Conservation (phyloP, 1,284 basidiomycete species). For the Fomitiporia mediterranea region DNA sequence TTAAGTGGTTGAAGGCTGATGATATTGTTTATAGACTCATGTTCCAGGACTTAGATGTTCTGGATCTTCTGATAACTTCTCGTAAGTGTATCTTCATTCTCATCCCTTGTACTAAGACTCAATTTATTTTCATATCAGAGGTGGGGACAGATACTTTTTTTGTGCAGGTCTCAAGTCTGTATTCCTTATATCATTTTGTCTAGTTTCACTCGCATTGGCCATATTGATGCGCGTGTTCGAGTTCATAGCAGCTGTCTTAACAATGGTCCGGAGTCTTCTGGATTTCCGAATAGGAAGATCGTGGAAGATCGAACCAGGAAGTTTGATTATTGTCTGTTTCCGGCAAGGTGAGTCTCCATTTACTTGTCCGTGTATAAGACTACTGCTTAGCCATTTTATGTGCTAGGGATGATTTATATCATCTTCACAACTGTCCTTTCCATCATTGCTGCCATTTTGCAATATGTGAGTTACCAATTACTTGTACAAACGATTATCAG, state of each 20-base stretch:
- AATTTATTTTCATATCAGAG: too few species aligned
- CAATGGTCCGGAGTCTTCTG: slow-evolving; percentile 29
- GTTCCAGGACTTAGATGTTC: slow-evolving; percentile 23
- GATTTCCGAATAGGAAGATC: slow-evolving; percentile 24
- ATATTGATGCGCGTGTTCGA: slow-evolving; percentile 31
- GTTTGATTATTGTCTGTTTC: slow-evolving; percentile 28
- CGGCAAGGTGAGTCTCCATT: slow-evolving; percentile 28
- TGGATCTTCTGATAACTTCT: too few species aligned
- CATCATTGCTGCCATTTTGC: not conserved
- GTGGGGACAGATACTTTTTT: too few species aligned
- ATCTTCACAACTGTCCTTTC: not conserved
- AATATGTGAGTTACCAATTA: not conserved
- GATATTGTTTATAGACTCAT: slow-evolving; percentile 22
- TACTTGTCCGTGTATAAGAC: not conserved
- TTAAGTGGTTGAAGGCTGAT: slow-evolving; percentile 17
- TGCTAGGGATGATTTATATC: not conserved
- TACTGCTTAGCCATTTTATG: not conserved
- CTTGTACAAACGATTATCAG: not conserved
- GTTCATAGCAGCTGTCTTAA: slow-evolving; percentile 27
- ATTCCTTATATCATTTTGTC: too few species aligned
- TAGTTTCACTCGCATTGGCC: slow-evolving; percentile 20
- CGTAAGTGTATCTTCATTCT: too few species aligned
- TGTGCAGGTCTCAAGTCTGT: too few species aligned
- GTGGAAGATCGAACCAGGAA: slow-evolving; percentile 23
- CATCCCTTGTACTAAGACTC: too few species aligned